Evolutionary conservation across 805 yeast species (phyloP).

Genomic region (Kodamaea fukazawae): DNA sequence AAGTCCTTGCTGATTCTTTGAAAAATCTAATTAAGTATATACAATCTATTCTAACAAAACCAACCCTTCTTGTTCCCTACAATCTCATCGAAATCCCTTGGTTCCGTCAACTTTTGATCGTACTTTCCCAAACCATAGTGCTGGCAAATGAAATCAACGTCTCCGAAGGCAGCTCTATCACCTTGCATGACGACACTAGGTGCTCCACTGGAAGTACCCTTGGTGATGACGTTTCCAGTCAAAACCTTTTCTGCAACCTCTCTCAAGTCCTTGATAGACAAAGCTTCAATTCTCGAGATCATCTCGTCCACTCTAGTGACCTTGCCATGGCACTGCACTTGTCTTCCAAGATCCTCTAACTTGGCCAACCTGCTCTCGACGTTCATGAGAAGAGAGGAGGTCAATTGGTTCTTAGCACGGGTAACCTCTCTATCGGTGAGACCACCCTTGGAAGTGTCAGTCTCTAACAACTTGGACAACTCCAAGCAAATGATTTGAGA

Average conservation of each 20-base stretch:
- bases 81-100: slow-evolving; percentile 13
- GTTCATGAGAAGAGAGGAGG: slow-evolving; percentile 86
- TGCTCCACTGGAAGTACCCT: slow-evolving; percentile 46
- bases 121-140: slow-evolving; percentile 70
- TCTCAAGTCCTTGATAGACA: slow-evolving; percentile 66
- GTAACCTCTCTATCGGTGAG: slow-evolving; percentile 69
- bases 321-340: slow-evolving; percentile 78
- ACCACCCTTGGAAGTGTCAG: slow-evolving; percentile 46
- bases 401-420: slow-evolving; percentile 90
- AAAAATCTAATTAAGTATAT: too few species aligned
- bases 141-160: slow-evolving; percentile 61
- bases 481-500: slow-evolving; percentile 68
- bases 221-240: slow-evolving; percentile 58
- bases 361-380: slow-evolving; percentile 91
- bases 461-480: slow-evolving; percentile 34
- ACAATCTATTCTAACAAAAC: slow-evolving; percentile 13
- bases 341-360: slow-evolving; percentile 93
- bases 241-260: slow-evolving; percentile 73
- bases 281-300: slow-evolving; percentile 69
- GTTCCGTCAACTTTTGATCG: slow-evolving; percentile 18
- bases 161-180: slow-evolving; percentile 80
- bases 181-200: slow-evolving; percentile 94
- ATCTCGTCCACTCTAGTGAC: slow-evolving; percentile 76
- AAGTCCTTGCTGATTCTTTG: too few species aligned
- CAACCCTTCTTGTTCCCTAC: slow-evolving; percentile 17